Evolutionary conservation across 208 protist genomes (phyloP).

Genomic region (Entamoeba nuttalli): DNA sequence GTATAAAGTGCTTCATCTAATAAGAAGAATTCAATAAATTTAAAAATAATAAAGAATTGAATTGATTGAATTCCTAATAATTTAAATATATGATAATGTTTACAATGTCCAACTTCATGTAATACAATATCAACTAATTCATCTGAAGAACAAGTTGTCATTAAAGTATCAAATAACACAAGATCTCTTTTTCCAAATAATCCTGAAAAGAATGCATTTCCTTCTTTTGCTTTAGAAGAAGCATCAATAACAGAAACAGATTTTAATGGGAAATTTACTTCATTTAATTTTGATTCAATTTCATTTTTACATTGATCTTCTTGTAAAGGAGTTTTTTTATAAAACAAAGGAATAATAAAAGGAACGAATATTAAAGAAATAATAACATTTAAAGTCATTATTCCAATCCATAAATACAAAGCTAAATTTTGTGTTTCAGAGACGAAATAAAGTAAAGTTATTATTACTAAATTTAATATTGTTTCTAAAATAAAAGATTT

Average conservation of each 20-base stretch:
- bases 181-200: not conserved
- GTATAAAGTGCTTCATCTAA: no score
- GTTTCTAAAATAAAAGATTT: not conserved
- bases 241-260: not conserved
- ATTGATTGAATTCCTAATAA: not conserved
- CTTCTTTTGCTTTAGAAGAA: not conserved
- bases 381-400: not conserved
- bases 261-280: not conserved
- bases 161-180: slow-evolving; percentile 1
- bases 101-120: not conserved
- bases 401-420: not conserved
- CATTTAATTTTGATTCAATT: not conserved
- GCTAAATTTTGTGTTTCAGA: not conserved
- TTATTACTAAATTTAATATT: not conserved
- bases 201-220: slow-evolving; percentile 8
- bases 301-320: not conserved
- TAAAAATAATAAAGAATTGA: not conserved
- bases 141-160: not conserved
- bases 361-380: not conserved
- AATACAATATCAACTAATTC: not conserved
- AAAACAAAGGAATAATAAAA: slow-evolving; percentile 1
- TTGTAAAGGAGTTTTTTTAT: not conserved
- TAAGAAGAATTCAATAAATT: not conserved
- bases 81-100: not conserved
- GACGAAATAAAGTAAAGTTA: not conserved